Evolutionary conservation across 768 basidiomycete genomes (phyloP).

Genomic region (Suillus lakei): DNA sequence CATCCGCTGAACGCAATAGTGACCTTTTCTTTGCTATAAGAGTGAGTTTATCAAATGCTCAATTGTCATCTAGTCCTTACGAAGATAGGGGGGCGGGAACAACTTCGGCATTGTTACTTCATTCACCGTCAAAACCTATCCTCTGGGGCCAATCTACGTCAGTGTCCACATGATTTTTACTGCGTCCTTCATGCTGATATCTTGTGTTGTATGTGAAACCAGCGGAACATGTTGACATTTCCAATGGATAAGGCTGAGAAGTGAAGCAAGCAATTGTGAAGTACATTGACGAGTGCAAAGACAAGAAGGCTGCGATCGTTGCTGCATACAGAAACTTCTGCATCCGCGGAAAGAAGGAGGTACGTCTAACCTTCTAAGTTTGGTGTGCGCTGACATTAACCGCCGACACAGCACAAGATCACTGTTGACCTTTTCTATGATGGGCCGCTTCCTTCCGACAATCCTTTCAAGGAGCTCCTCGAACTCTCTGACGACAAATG

Average conservation of each 20-base stretch:
- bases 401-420: background rate
- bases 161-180: background rate
- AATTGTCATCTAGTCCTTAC: background rate
- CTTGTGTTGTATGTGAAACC: background rate
- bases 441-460: conserved; percentile 4
- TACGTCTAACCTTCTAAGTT: conserved; percentile 2
- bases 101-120: conserved; percentile 33
- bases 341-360: conserved; percentile 7
- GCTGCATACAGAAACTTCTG: conserved; percentile 14
- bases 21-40: conserved; percentile 46
- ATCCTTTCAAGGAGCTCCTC: conserved; percentile 7
- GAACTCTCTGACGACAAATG: background rate
- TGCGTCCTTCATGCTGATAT: background rate
- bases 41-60: conserved; percentile 13
- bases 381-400: background rate
- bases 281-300: background rate
- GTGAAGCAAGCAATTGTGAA: conserved; percentile 16
- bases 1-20: conserved; percentile 16
- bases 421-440: conserved; percentile 18
- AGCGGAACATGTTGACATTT: conserved; percentile 16
- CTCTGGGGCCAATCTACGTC: conserved; percentile 16
- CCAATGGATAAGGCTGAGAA: background rate
- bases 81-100: conserved; percentile 25
- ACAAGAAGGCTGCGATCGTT: conserved; percentile 14
- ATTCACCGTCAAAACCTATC: conserved; percentile 26